Evolutionary conservation across 1,139 yeast genomes (phyloP), one percentile per base, ranked within the genome.

Genomic region (Yarrowia galli): DNA sequence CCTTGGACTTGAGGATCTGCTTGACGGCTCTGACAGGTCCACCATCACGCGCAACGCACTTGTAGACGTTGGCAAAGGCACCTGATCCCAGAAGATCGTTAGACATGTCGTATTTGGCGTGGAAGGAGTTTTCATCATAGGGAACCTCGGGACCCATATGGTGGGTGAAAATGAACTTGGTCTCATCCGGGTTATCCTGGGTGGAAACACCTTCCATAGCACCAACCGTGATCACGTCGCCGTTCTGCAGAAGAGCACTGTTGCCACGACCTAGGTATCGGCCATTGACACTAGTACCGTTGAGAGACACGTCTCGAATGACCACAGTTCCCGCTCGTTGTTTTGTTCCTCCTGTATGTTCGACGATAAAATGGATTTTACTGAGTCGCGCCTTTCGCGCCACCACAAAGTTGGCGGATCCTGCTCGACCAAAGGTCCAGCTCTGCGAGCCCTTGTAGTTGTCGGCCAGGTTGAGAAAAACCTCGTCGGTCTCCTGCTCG

Each of bases 11-110:
- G 71, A 89, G 88, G 61, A 95, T 92, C 71, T 95, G 91, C 76
- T 95, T 95, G 32, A 92, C 97, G 0, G 99, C 99, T 76, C 82
- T 92, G 2, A 92, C 84, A 72, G 89, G 86, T 13, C 98, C 98
- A 0, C 97, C 88, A 8, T 87, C 78, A 69, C 98, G 83, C 73
- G 92, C 96, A 0, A 93, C 87, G 2, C 96, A 98, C 75, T 91
- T 91, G 72, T 92, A 89, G 23, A 95, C 99, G 0, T 93, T 89
- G 3, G 98, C 98, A 83, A 95, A 95, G 7, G 98, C 98, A 10
- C 99, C 99, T 73, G 91, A 96, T 0, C 99, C 99, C 2, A 95
- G 89, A 7, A 91, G 87, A 73, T 90, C 97, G 75, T 87, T 89
- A 70, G 91, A 87, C 38, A 95, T 85, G 18, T 91, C 89, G 76